Evolutionary conservation across 2,329 filamentous ascomycete genomes (phyloP), one percentile per base, ranked within the genome.

Genomic region (Aspergillus transmontanensis): DNA sequence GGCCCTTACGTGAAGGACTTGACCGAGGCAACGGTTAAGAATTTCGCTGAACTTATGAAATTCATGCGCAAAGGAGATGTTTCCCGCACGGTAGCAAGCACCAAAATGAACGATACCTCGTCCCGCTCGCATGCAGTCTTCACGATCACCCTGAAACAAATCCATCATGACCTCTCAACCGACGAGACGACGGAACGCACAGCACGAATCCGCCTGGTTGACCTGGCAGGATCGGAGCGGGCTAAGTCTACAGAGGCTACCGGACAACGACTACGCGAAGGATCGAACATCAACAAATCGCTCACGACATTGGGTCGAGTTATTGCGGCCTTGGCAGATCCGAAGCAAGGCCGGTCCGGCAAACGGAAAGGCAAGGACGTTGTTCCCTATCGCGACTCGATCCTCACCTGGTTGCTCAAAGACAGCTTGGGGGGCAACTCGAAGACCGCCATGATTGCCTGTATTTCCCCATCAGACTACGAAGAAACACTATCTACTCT

Each of bases 71-170:
- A 89, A 72, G 95, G 95, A 62, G 95, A 99, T 77, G 82, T 86
- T 67, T 97, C 91, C 62, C 89, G 95, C 55, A 98, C 95, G 0
- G 90, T 88, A 23, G 95, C 95, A 16, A 93, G 92, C 75, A 99
- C 95, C 64, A 98, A 97, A 82, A 99, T 99, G 95, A 99, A 99
- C 79, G 95, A 99, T 78, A 98, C 94, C 3, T 96, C 93, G 59
- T 97, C 93, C 66, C 91, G 95, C 76, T 97, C 93, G 67, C 95
- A 99, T 75, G 93, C 95, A 9, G 95, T 99, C 62, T 99, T 99
- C 78, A 99, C 95, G 32, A 95, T 99, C 71, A 95, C 96, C 81
- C 85, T 99, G 63, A 97, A 97, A 81, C 95, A 98, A 79, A 99
- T 99, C 68, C 94, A 97, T 75, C 94, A 98, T 79, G 94, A 97